phyloP scores from a whole-genome alignment of 768 basidiomycete genomes.

The Auriscalpium orientale region DNA sequence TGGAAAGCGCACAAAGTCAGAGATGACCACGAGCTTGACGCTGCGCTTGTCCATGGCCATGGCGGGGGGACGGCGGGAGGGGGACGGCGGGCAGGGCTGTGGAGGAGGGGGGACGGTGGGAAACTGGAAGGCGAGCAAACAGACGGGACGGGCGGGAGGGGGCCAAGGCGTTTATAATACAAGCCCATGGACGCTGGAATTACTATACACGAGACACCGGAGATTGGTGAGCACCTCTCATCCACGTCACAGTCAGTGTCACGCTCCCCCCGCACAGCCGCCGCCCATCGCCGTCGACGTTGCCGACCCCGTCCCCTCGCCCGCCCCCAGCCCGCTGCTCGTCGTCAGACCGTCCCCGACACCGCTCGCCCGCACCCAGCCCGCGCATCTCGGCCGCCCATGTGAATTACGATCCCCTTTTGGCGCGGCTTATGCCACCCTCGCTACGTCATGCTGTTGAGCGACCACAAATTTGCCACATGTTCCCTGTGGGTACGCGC shows the following conservation, averaged over 20 bases:
- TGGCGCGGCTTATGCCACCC: too few relatives aligned
- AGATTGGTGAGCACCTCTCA: constrained; percentile 12
- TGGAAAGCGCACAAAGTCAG: constrained; percentile 26
- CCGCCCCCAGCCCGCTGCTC: neutral
- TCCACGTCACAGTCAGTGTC: neutral
- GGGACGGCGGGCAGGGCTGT: neutral
- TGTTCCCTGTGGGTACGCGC: too few relatives aligned
- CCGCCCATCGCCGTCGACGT: neutral
- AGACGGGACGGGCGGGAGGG: neutral
- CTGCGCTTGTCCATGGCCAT: constrained; percentile 9
- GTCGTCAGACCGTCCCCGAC: too few relatives aligned
- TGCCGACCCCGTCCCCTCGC: neutral
- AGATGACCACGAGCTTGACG: constrained; percentile 19
- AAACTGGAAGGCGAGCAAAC: neutral
- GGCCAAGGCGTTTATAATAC: constrained; percentile 12
- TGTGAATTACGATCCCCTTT: too few relatives aligned
- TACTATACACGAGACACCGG: constrained; percentile 6
- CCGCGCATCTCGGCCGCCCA: too few relatives aligned
- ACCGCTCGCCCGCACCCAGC: too few relatives aligned
- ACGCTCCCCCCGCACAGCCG: constrained; percentile 6
- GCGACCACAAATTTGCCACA: too few relatives aligned
- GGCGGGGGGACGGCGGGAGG: neutral
- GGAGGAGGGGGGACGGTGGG: neutral
- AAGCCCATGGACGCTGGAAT: neutral
- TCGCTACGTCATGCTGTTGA: too few relatives aligned